Conservation (phyloP, 768 basidiomycete species). For the Mycena belliarum region DNA sequence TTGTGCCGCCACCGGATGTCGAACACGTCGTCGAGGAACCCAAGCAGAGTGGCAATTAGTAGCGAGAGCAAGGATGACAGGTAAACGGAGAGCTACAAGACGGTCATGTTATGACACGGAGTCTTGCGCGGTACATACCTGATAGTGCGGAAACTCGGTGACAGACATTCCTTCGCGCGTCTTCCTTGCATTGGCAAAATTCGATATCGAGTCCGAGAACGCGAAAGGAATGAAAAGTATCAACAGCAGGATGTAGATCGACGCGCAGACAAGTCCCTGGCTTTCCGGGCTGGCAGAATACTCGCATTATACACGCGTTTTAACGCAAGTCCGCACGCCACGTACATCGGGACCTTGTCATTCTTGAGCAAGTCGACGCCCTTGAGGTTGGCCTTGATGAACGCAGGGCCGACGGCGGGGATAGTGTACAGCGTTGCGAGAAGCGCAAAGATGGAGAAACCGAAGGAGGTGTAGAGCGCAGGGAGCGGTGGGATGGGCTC, state of each 20-base stretch:
- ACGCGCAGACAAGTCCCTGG: constrained; percentile 87
- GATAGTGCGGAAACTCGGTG: constrained; percentile 75
- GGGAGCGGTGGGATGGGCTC: constrained; percentile 71
- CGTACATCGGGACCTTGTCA: constrained; percentile 68
- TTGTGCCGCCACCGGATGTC: constrained; percentile 99
- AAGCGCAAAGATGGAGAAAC: constrained; percentile 84
- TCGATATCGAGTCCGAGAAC: constrained; percentile 72
- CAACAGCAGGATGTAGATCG: constrained; percentile 82
- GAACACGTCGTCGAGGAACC: constrained; percentile 96
- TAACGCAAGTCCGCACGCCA: background rate
- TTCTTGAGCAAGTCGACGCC: constrained; percentile 88
- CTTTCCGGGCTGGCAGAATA: constrained; percentile 82
- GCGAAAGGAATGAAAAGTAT: constrained; percentile 96
- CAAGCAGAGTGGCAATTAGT: constrained; percentile 89
- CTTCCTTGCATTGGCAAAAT: constrained; percentile 41
- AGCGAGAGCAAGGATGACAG: constrained; percentile 91
- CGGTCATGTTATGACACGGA: background rate
- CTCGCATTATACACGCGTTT: constrained; percentile 9
- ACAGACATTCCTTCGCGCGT: constrained; percentile 64
- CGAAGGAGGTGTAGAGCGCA: constrained; percentile 74
- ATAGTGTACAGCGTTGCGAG: constrained; percentile 74
- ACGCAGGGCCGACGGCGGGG: constrained; percentile 79
- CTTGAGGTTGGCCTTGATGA: constrained; percentile 78
- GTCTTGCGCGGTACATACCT: constrained; percentile 44
- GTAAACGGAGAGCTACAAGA: constrained; percentile 81